Evolutionary conservation across 768 basidiomycete species (phyloP), one percentile per base, ranked within the genome.

Genomic region (Clathrus columnatus): DNA sequence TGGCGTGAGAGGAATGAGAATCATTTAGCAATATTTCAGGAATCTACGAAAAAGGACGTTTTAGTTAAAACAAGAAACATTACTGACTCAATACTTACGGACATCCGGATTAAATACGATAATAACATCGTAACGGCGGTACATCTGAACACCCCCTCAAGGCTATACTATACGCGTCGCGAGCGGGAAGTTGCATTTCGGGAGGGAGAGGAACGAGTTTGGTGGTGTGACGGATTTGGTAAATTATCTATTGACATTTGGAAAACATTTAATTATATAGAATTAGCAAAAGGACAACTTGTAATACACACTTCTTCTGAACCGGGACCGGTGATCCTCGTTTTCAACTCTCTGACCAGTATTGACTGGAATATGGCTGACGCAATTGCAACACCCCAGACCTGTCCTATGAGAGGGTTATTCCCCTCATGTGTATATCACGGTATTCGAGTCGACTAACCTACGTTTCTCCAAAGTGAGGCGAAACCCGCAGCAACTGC

Each of bases 401-500:
- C 84, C 70, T 87, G 85, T n/a, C 84, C 83, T 80, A 51, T 14
- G 30, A 41, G 28, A 27, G 21, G n/a, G 24, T 27, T 6, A 17
- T n/a, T n/a, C n/a, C n/a, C n/a, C n/a, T n/a, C n/a, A n/a, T n/a
- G 47, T 32, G 11, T 30, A 5, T 51, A 51, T 27, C 50, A 36
- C 5, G 48, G 18, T 6, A 24, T 51, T 42, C 11, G 23, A 11
- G 14, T 21, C 48, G 21, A 1, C 4, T 7, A 18, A 7, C 84
- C 85, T 58, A 85, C 67, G 4, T 84, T 83, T 4, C 85, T 74
- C 65, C 85, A 83, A 7, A 85, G 68, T 55, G 82, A 81, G 7
- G 75, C 79, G 60, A 86, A 86, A 0, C 85, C 84, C 5, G 83
- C 85, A 1, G 80, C 84, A 2, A 84, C 75, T 16, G 85, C 83